Base-by-base conservation (phyloP, 805 yeast species). In the Metschnikowia aberdeeniae region DNA sequence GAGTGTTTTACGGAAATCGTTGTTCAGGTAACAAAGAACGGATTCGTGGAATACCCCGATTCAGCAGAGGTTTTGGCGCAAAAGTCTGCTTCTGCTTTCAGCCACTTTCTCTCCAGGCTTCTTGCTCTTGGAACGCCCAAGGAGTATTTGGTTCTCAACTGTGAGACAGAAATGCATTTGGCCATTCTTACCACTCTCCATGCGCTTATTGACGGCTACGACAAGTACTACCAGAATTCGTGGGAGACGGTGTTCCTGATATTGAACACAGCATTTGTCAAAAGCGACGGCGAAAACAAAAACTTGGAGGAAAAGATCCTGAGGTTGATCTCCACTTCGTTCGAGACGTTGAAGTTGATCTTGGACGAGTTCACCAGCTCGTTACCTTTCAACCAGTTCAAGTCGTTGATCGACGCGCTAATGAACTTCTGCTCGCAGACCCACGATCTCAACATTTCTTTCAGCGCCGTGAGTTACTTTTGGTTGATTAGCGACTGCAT, bases 401-500 rank as follows among this genome's bases (percentile, higher is more conserved):
- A 75, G 46, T 70, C 74, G 2, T 75, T 90, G 34, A 80, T 89
- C 46, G 89, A 87, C 51, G 80, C 90, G 1, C 68, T 92, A 31
- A 77, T 75, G 55, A 77, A 80, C 50, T 92, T 88, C 63, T 82
- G 88, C 29, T 65, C 74, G 1, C 98, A 93, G 57, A 66, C 63
- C 1, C 72, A 70, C 50, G 96, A 92, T 53, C 63, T 92, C 52
- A 92, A 92, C 61, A 86, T 89, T 17, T 87, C 97, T 0, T 89
- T 92, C 60, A 87, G 95, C 40, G 83, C 97, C 0, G 86, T 89
- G 7, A 87, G 96, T 54, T 86, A 89, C 53, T 90, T 89, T 58
- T 92, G 98, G 98, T 63, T 86, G 12, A 80, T 93, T 3, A 86
- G 97, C 54, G 98, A 93, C 56, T 81, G 82, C 46, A 64, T 71